Percentiles rank a stretch among this genome's conserved stretches.
phyloP scores from a whole-genome alignment of 2,329 filamentous ascomycete genomes.

The Sporothrix globosa region DNA sequence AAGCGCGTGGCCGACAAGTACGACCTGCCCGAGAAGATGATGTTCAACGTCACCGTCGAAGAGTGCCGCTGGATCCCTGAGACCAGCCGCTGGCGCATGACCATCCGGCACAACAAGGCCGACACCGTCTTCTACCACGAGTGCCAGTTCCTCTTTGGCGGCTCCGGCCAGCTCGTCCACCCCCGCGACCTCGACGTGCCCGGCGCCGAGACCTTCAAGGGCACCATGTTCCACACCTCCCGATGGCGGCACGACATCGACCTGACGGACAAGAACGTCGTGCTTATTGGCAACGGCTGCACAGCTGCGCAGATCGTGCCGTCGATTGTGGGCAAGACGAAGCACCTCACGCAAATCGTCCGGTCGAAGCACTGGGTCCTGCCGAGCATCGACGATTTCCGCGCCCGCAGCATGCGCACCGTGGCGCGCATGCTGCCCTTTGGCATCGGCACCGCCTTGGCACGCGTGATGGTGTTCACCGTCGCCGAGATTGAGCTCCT shows the following conservation, averaged over 20 bases:
- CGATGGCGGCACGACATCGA: not conserved
- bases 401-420: not conserved
- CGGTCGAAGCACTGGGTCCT: conserved; percentile 17
- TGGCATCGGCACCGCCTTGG: not conserved
- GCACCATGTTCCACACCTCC: conserved; percentile 4
- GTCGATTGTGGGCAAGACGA: not conserved
- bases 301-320: conserved; percentile 7
- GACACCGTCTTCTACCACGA: conserved; percentile 13
- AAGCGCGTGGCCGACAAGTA: conserved; percentile 5
- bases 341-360: conserved; percentile 19
- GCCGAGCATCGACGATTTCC: not conserved
- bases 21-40: conserved; percentile 8
- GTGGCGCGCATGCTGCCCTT: not conserved
- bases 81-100: conserved; percentile 4
- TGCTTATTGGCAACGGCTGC: conserved; percentile 13
- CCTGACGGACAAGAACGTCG: not conserved
- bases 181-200: not conserved
- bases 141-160: conserved; percentile 19
- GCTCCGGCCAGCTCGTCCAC: conserved; percentile 1
- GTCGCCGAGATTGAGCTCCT: conserved; percentile 12
- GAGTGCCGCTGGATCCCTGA: conserved; percentile 10
- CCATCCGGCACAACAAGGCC: not conserved
- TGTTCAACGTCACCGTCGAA: conserved; percentile 6
- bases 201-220: conserved; percentile 2
- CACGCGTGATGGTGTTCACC: not conserved